Evolutionary conservation across 1,139 yeast species (phyloP).

Genomic region (Petasospora fabianii): DNA sequence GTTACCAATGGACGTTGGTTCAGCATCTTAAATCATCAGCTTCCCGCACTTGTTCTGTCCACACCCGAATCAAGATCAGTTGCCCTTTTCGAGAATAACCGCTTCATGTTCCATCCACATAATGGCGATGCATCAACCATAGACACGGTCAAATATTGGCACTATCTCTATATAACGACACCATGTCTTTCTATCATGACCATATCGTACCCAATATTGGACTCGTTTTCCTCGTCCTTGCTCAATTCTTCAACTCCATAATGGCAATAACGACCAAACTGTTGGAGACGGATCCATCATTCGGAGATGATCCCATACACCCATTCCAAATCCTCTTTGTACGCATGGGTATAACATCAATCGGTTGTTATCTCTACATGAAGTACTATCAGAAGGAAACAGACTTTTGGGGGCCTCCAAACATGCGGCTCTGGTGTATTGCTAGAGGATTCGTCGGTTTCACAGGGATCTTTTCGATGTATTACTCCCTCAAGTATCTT

Average conservation of each 20-base stretch:
- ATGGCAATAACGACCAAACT: slow-evolving; percentile 77
- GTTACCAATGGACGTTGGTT: no score
- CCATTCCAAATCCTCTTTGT: slow-evolving; percentile 71
- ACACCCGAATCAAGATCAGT: no score
- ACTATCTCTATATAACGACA: no score
- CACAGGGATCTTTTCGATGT: slow-evolving; percentile 72
- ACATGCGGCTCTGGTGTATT: slow-evolving; percentile 49
- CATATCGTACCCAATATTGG: slow-evolving; percentile 39
- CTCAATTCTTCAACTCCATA: slow-evolving; percentile 68
- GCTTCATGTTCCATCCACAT: no score
- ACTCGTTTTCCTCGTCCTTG: slow-evolving; percentile 40
- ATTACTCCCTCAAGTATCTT: slow-evolving; percentile 69
- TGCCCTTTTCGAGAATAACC: no score
- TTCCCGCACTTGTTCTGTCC: no score
- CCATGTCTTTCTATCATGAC: no score
- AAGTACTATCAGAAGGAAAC: slow-evolving; percentile 45
- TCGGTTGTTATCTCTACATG: slow-evolving; percentile 55
- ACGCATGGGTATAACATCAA: slow-evolving; percentile 69
- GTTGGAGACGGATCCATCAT: slow-evolving; percentile 58
- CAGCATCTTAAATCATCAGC: no score
- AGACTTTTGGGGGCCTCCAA: slow-evolving; percentile 70
- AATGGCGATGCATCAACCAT: no score
- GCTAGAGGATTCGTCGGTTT: slow-evolving; percentile 76
- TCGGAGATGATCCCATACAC: slow-evolving; percentile 54
- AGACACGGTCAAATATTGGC: no score